These are phyloP conservation scores for Flaveria ramosissima DNA, from an alignment of 129 eudicot genomes.

Conservation along the genomic window DNA sequence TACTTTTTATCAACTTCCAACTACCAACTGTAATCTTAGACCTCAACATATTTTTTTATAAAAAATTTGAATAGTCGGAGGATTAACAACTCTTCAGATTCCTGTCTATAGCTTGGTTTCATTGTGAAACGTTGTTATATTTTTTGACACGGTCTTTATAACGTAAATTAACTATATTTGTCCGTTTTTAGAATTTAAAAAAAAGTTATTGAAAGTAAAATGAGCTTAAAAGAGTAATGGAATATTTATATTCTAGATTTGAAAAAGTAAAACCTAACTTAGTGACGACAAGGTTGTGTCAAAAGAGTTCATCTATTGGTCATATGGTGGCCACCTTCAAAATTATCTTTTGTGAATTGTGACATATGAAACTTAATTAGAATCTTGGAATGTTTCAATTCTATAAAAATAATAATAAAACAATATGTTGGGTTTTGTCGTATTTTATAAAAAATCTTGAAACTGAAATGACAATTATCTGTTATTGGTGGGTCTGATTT, in stretches of 20 bases:
- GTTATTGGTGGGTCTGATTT: constrained; percentile 27
- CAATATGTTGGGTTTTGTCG: neutral
- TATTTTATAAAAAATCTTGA: neutral
- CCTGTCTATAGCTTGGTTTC: too few relatives aligned
- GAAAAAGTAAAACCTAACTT: constrained; percentile 23
- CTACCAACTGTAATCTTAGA: too few relatives aligned
- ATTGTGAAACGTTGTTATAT: neutral
- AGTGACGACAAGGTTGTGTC: neutral
- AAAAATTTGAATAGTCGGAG: too few relatives aligned
- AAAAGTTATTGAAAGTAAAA: neutral
- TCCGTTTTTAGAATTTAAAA: neutral
- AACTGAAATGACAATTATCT: neutral
- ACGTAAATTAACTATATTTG: neutral
- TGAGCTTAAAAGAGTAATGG: neutral
- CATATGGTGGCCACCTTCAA: constrained; percentile 7
- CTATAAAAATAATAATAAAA: neutral
- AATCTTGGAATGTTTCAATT: constrained; percentile 15
- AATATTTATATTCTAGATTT: neutral
- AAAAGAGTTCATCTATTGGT: constrained; percentile 2
- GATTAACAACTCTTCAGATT: too few relatives aligned
- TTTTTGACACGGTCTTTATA: neutral
- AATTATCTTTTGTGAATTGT: constrained; percentile 7
- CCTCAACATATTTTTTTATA: too few relatives aligned
- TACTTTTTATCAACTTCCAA: too few relatives aligned
- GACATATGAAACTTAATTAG: constrained; percentile 21